These are phyloP conservation scores for Arthrobotrys sphaeroides DNA, from an alignment of 2,329 filamentous ascomycete species.

Conservation along the genomic window DNA sequence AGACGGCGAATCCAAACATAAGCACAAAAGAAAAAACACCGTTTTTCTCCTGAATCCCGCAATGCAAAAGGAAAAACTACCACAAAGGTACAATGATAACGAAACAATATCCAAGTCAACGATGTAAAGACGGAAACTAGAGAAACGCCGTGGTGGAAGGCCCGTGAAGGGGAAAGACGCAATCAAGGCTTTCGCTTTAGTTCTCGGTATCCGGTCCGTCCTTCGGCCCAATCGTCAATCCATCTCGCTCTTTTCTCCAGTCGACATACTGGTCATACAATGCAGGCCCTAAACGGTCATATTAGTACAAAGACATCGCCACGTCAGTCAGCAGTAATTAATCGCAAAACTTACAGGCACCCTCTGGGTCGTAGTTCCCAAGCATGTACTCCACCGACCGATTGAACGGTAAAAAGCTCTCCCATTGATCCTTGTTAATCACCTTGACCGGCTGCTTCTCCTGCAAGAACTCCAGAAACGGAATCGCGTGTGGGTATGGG, in stretches of 20 bases:
- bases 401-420: conserved; percentile 58
- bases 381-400: conserved; percentile 54
- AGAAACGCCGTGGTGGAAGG: too few species aligned
- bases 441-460: conserved; percentile 56
- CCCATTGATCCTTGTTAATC: conserved; percentile 58
- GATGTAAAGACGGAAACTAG: not conserved
- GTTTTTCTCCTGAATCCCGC: conserved; percentile 14
- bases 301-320: conserved; percentile 24
- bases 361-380: conserved; percentile 56
- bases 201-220: conserved; percentile 46
- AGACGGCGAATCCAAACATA: not conserved
- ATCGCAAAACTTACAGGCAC: conserved; percentile 57
- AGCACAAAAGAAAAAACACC: conserved; percentile 23
- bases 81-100: too few species aligned
- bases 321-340: too few species aligned
- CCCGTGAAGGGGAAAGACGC: too few species aligned
- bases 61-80: conserved; percentile 28
- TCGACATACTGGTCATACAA: conserved; percentile 57
- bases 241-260: conserved; percentile 55
- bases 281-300: conserved; percentile 55
- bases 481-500: conserved; percentile 54
- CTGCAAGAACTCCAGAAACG: conserved; percentile 57
- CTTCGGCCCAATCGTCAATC: conserved; percentile 22
- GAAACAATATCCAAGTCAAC: not conserved
- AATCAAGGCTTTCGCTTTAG: not conserved